Evolutionary conservation across 495 filamentous ascomycete species (phyloP).

Genomic region (Choiromyces venosus): DNA sequence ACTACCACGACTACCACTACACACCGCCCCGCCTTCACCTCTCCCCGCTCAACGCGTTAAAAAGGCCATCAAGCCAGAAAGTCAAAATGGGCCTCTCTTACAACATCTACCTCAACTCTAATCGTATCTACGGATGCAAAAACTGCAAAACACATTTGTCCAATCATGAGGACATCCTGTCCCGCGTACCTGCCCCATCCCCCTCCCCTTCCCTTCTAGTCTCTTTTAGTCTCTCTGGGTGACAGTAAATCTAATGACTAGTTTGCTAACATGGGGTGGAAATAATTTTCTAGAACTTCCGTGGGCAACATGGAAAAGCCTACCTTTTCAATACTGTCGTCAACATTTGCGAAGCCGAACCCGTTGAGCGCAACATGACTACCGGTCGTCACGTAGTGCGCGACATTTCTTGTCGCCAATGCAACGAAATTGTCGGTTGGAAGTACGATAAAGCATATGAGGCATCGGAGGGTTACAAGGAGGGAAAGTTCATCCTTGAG

Average conservation of each 20-base stretch:
- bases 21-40: background rate
- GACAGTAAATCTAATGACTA: constrained; percentile 12
- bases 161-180: constrained; percentile 93
- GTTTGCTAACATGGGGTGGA: background rate
- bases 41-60: constrained; percentile 4
- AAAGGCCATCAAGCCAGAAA: constrained; percentile 8
- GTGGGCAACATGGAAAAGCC: constrained; percentile 96
- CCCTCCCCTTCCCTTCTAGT: constrained; percentile 34
- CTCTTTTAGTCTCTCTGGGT: background rate
- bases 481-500: constrained; percentile 96
- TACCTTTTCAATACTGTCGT: constrained; percentile 94
- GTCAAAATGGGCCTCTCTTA: constrained; percentile 83
- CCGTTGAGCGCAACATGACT: constrained; percentile 96
- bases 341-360: constrained; percentile 73
- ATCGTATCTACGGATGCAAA: constrained; percentile 92
- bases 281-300: constrained; percentile 71
- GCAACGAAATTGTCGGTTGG: constrained; percentile 90
- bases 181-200: constrained; percentile 57
- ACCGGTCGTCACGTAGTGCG: constrained; percentile 90
- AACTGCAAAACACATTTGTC: constrained; percentile 91
- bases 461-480: constrained; percentile 90
- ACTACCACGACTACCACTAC: background rate
- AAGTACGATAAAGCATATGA: constrained; percentile 99
- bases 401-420: constrained; percentile 83
- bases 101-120: constrained; percentile 87